Evolutionary conservation across 805 yeast species (phyloP).

Genomic region (Kluyveromyces dobzhanskii): DNA sequence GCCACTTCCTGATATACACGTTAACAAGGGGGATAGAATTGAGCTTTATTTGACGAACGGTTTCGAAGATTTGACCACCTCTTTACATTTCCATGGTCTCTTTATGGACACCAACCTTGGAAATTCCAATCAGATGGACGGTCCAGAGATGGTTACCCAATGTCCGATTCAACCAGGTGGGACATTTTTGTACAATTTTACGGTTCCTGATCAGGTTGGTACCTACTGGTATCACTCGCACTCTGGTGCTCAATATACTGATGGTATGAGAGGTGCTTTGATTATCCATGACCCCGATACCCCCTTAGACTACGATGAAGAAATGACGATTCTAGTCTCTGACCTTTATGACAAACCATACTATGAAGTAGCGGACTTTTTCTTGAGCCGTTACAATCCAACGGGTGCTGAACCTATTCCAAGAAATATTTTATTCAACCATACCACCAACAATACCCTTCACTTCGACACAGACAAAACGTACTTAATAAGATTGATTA

Average conservation of each 20-base stretch:
- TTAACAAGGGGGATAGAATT: conserved; percentile 55
- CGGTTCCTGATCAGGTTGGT: conserved; percentile 75
- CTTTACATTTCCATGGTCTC: conserved; percentile 75
- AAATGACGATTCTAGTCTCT: conserved; percentile 44
- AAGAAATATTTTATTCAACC: conserved; percentile 55
- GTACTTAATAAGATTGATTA: conserved; percentile 54
- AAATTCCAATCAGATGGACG: conserved; percentile 59
- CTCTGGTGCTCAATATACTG: conserved; percentile 82
- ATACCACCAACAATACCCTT: conserved; percentile 49
- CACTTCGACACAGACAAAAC: conserved; percentile 51
- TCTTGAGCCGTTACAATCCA: conserved; percentile 61
- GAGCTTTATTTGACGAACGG: conserved; percentile 56
- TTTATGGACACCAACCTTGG: conserved; percentile 51
- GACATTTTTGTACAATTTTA: conserved; percentile 75
- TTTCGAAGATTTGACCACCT: conserved; percentile 41
- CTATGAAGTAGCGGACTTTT: conserved; percentile 37
- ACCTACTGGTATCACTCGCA: conserved; percentile 98
- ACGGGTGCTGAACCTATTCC: conserved; percentile 84
- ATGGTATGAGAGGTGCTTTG: conserved; percentile 79
- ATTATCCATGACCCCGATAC: conserved; percentile 51
- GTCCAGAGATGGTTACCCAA: conserved; percentile 80
- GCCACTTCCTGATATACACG: conserved; percentile 67
- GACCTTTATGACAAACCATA: conserved; percentile 60
- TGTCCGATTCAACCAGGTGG: conserved; percentile 86
- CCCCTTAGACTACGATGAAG: conserved; percentile 59